Percentiles rank a stretch among this genome's conserved stretches.
Evolutionary conservation across 2,329 filamentous ascomycete species (phyloP).

Genomic region (Fusarium sp.): DNA sequence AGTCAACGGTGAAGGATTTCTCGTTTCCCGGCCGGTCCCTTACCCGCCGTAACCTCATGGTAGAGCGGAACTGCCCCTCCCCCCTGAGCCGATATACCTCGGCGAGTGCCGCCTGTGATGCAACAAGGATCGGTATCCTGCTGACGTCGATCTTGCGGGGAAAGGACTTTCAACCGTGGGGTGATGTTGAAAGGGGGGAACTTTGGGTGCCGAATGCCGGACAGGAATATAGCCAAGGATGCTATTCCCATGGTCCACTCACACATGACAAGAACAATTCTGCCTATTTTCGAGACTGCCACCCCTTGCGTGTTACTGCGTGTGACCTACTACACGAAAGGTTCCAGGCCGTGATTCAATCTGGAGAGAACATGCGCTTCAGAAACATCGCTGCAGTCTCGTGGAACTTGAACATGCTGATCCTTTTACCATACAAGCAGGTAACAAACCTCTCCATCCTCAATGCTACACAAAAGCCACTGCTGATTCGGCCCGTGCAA

Average conservation of each 20-base stretch:
- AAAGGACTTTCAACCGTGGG: background rate
- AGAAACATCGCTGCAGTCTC: background rate
- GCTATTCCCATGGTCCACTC: background rate
- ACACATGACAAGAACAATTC: background rate
- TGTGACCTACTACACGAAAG: background rate
- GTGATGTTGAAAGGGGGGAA: background rate
- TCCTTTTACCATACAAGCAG: background rate
- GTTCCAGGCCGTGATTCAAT: background rate
- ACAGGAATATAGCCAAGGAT: background rate
- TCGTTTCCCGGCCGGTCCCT: background rate
- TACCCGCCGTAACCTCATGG: background rate
- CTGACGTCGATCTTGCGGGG: conserved; percentile 29
- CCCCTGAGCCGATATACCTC: background rate
- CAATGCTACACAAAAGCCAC: background rate
- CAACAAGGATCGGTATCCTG: conserved; percentile 7
- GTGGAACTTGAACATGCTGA: background rate
- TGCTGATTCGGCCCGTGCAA: background rate
- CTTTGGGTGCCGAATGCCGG: background rate
- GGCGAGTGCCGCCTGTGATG: conserved; percentile 1
- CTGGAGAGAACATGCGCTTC: background rate
- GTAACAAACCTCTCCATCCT: background rate
- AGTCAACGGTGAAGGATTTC: background rate
- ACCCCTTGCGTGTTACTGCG: background rate
- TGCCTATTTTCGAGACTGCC: background rate
- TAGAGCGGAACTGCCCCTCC: background rate